Evolutionary conservation across 2,329 filamentous ascomycete species (phyloP), one percentile per base, ranked within the genome.

Genomic region (Aspergillus clavatus): DNA sequence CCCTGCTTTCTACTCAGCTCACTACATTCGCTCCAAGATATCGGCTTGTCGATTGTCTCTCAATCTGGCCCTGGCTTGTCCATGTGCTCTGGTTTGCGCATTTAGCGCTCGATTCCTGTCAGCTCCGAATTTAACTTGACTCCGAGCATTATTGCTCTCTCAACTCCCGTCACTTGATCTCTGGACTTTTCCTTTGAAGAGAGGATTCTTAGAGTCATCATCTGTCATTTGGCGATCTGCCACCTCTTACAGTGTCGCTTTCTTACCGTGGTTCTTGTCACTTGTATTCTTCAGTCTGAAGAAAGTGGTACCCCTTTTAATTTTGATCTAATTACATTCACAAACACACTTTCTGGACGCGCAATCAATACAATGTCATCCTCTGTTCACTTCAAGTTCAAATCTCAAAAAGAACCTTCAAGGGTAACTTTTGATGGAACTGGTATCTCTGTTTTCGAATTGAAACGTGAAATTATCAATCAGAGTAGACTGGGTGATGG

Each of bases 321-420:
- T 46, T 40, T 57, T 59, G 57, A 54, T 61, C 53, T 60, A 58
- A 59, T 56, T 58, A 57, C 53, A 54, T 54, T 41, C 52, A 52
- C 52, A 48, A 55, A 50, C 53, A 50, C 47, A 51, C 54, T 55
- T 52, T 49, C 59, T 59, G 55, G 50, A 49, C 57, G 43, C 56
- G 53, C 57, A 66, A 57, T 66, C 60, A 66, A 66, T 66, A 82
- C 63, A 63, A 96, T 96, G 90, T 82, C 89, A 67, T 95, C 93
- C 46, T 97, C 90, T 56, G 93, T 98, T 65, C 97, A 96, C 74
- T 98, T 96, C 87, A 95, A 95, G 75, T 98, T 98, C 84, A 97
- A 96, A 75, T 97, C 91, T 59, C 89, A 94, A 67, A 96, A 89
- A 75, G 93, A 97, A 66, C 88, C 89, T 49, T 89, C 89, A 46